Base-by-base conservation (phyloP, 2,329 filamentous ascomycete species). In the Penicillium olsonii region DNA sequence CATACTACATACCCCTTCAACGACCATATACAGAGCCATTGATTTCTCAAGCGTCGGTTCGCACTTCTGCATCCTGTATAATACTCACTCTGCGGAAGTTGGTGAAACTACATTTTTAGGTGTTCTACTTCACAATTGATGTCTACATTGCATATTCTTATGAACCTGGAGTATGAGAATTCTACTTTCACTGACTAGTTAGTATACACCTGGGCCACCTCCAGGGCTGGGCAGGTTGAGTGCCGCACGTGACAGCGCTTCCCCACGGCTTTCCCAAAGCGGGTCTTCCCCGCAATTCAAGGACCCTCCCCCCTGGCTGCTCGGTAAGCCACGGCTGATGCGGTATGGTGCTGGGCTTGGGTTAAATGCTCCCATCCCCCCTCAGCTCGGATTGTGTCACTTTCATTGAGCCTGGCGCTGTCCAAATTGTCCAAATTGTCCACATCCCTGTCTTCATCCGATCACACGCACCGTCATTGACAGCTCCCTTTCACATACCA, bases 251-350 rank as follows among this genome's bases (percentile, higher is more conserved):
- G 55, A 58, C 15, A 35, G 42, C 42, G 27, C 29, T 49, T 49
- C 47, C 42, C 47, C 47, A 45, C 37, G 47, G 39, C 31, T 33
- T 37, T 41, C 48, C 35, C 10, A 40, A 29, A 43, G 20, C 42
- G 24, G 43, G 26, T 6, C 12, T 47, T 43, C 54, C 48, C 54
- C 49, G 54, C 48, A 57, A 31, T 39, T 37, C 15, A 29, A 29
- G 20, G 31, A 19, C 31, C 26, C 24, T n/a, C 9, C 19, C 8
- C 29, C 18, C 19, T 34, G 22, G 37, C 11, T 37, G 19, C 41
- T 53, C 56, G 56, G 56, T 50, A 48, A 59, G 41, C 50, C 48
- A 37, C 56, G 56, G 56, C 48, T 35, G 31, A 48, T 31, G 37
- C 20, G 24, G 31, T 24, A 10, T 29, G 26, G 29, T 22, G 6